A percentile compares a stretch with the other conserved stretches of the same genome.
These are phyloP conservation scores for Cicer bijugum DNA, from an alignment of 306 rosid genomes.

Conservation along the genomic window DNA sequence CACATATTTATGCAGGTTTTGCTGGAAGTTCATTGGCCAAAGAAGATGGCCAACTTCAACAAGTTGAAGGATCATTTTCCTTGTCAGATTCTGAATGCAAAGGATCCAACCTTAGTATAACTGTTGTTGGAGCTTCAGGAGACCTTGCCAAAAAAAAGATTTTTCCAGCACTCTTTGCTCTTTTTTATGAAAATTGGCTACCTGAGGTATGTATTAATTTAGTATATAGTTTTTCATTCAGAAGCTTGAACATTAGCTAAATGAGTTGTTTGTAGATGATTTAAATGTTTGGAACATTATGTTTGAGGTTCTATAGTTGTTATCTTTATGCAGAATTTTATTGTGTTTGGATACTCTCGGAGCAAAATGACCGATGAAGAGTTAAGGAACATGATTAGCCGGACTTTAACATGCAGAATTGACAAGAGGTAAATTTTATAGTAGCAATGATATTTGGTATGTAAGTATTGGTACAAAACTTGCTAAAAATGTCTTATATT, in stretches of 20 bases:
- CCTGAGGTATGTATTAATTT: conserved; percentile 65
- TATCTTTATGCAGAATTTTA: conserved; percentile 65
- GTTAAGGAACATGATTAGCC: conserved; percentile 79
- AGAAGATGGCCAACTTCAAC: conserved; percentile 51
- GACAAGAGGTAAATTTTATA: conserved; percentile 68
- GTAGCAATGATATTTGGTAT: conserved; percentile 30
- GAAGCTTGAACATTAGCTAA: not conserved
- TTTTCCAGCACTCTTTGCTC: conserved; percentile 96
- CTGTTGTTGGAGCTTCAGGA: conserved; percentile 97
- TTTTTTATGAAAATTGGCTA: conserved; percentile 83
- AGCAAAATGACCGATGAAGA: conserved; percentile 80
- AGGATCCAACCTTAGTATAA: conserved; percentile 74
- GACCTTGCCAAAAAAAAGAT: conserved; percentile 98
- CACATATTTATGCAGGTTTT: conserved; percentile 52
- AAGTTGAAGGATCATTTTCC: conserved; percentile 51
- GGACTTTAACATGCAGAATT: conserved; percentile 90
- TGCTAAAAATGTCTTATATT: not conserved
- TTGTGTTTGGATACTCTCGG: conserved; percentile 85
- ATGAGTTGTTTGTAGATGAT: conserved; percentile 6
- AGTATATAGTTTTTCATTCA: conserved; percentile 24
- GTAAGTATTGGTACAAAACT: conserved; percentile 3
- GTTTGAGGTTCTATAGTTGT: conserved; percentile 31
- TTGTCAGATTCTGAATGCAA: conserved; percentile 48
- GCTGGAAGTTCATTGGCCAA: conserved; percentile 60
- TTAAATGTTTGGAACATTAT: conserved; percentile 32